Conservation (phyloP, 2,329 filamentous ascomycete species). For the Trichoderma semiorbis region DNA sequence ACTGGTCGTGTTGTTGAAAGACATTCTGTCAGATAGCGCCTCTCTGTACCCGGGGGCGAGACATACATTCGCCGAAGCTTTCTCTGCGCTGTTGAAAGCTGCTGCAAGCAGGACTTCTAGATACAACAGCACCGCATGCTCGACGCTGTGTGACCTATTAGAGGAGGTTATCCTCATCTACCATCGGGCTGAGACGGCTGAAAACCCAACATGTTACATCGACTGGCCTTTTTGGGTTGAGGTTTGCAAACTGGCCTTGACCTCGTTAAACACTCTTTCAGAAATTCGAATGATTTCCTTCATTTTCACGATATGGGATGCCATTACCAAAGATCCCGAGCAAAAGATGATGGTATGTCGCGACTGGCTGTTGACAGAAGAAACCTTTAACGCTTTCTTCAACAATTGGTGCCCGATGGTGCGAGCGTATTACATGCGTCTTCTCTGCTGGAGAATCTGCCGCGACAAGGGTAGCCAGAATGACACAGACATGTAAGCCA, state of each 20-base stretch:
- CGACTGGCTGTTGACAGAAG: constrained; percentile 70
- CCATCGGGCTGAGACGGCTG: constrained; percentile 44
- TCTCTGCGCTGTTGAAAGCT: constrained; percentile 69
- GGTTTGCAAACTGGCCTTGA: constrained; percentile 73
- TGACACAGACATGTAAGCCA: constrained; percentile 63
- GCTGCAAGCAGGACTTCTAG: constrained; percentile 72
- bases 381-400: constrained; percentile 77
- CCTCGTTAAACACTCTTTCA: constrained; percentile 83
- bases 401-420: constrained; percentile 97
- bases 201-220: constrained; percentile 46
- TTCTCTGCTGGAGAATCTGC: constrained; percentile 85
- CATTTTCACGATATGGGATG: constrained; percentile 75
- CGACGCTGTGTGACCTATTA: constrained; percentile 86
- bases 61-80: constrained; percentile 72
- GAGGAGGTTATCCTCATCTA: constrained; percentile 73
- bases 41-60: constrained; percentile 44
- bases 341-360: constrained; percentile 69
- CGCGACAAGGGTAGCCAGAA: constrained; percentile 66
- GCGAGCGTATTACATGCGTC: constrained; percentile 83
- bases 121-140: constrained; percentile 80
- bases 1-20: constrained; percentile 75
- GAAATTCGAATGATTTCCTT: constrained; percentile 83
- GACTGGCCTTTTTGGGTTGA: constrained; percentile 85
- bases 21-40: constrained; percentile 61
- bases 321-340: constrained; percentile 60